Percentiles rank a stretch among this genome's conserved stretches.
Conservation (phyloP, 805 yeast species). For the Candida coquimbonensis region DNA sequence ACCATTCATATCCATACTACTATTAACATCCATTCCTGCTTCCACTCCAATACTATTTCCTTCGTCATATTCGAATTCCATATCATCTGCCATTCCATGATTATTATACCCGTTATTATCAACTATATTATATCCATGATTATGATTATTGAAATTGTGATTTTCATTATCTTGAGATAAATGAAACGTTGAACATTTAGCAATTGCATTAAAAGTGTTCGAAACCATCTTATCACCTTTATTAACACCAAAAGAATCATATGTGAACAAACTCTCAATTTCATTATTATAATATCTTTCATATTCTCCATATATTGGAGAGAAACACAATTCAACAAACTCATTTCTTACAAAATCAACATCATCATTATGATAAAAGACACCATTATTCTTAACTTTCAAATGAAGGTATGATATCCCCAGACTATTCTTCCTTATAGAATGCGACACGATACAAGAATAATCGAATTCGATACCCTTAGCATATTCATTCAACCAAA, state of each 20-base stretch:
- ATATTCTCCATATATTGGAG: slow-evolving; percentile 28
- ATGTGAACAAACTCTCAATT: slow-evolving; percentile 30
- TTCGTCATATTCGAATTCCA: not conserved
- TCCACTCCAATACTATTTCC: not conserved
- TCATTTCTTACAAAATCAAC: not conserved
- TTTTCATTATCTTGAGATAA: slow-evolving; percentile 14
- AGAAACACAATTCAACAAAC: slow-evolving; percentile 25
- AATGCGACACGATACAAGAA: slow-evolving; percentile 16
- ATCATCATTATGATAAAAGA: slow-evolving; percentile 8
- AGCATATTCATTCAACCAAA: slow-evolving; percentile 31
- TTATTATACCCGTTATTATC: slow-evolving; percentile 3
- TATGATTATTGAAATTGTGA: not conserved
- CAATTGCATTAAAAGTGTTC: slow-evolving; percentile 30
- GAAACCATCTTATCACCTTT: slow-evolving; percentile 33
- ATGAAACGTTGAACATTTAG: slow-evolving; percentile 20
- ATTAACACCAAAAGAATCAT: slow-evolving; percentile 31
- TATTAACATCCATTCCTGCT: slow-evolving; percentile 5
- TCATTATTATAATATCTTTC: slow-evolving; percentile 30
- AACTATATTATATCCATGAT: slow-evolving; percentile 1
- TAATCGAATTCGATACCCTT: slow-evolving; percentile 33
- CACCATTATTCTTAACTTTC: slow-evolving; percentile 9
- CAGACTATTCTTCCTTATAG: slow-evolving; percentile 8
- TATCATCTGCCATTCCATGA: slow-evolving; percentile 1
- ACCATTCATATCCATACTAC: not conserved
- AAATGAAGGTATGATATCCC: slow-evolving; percentile 10